phyloP scores from a whole-genome alignment of 768 basidiomycete genomes.

The Calocera viscosa region DNA sequence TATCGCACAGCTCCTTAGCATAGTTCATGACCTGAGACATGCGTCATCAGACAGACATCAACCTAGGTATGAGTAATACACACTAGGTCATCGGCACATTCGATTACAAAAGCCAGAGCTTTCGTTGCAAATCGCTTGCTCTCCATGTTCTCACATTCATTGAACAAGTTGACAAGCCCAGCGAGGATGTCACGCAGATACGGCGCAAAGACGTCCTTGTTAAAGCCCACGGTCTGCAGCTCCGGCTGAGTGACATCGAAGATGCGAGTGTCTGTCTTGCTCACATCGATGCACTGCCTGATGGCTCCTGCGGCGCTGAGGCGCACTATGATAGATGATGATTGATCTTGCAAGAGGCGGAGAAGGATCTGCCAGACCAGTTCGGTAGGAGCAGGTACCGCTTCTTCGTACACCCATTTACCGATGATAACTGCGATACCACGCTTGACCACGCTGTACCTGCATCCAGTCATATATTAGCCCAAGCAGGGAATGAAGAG shows the following conservation, averaged over 20 bases:
- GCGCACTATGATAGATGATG: constrained; percentile 74
- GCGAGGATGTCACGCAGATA: constrained; percentile 48
- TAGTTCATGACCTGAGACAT: constrained; percentile 53
- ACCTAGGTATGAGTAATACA: constrained; percentile 10
- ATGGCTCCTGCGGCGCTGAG: constrained; percentile 72
- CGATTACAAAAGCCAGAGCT: constrained; percentile 57
- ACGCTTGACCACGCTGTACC: constrained; percentile 86
- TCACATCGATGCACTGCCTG: constrained; percentile 72
- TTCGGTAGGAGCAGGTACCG: constrained; percentile 44
- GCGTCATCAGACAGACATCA: not conserved
- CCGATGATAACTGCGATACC: constrained; percentile 91
- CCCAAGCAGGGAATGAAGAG: not conserved
- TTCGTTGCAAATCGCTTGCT: constrained; percentile 61
- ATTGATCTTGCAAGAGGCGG: constrained; percentile 57
- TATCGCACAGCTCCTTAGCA: constrained; percentile 44
- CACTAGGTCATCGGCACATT: constrained; percentile 33
- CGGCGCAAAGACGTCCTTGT: constrained; percentile 51
- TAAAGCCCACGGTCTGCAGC: constrained; percentile 50
- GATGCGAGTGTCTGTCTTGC: constrained; percentile 24
- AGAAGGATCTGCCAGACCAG: constrained; percentile 69
- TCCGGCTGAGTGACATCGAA: not conserved
- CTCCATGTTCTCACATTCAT: constrained; percentile 62
- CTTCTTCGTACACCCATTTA: constrained; percentile 68
- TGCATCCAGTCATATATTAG: constrained; percentile 25
- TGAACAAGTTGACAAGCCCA: constrained; percentile 57